These are phyloP conservation scores for Aspergillus pseudoterreus DNA, from an alignment of 2,329 filamentous ascomycete species.

Conservation along the genomic window DNA sequence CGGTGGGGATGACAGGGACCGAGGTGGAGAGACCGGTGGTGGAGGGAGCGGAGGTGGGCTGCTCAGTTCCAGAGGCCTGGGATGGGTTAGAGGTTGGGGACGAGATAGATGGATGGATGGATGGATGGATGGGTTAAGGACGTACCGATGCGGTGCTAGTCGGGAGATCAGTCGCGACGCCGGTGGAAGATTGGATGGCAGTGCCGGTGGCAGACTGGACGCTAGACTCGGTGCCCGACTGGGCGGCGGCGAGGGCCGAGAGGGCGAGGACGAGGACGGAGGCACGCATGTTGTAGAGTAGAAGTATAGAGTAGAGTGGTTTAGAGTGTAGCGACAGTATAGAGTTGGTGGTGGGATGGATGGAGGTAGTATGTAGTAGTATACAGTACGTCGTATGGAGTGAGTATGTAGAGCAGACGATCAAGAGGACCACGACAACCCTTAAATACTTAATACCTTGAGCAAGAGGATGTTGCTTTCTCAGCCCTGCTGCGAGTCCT, in stretches of 20 bases:
- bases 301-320: constrained; percentile 5
- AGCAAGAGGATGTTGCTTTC: neutral
- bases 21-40: constrained; percentile 16
- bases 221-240: constrained; percentile 15
- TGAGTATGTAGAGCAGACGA: too few relatives aligned
- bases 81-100: neutral
- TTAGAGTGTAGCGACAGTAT: neutral
- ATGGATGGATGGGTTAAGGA: neutral
- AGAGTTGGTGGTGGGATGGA: neutral
- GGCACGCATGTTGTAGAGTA: constrained; percentile 43
- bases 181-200: too few relatives aligned
- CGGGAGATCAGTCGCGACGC: too few relatives aligned
- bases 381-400: too few relatives aligned
- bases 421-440: too few relatives aligned
- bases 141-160: neutral
- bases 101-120: neutral
- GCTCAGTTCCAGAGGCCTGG: too few relatives aligned
- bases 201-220: neutral
- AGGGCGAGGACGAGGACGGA: constrained; percentile 42
- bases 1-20: constrained; percentile 29
- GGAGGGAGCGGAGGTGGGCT: too few relatives aligned
- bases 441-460: neutral
- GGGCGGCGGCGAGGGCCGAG: constrained; percentile 41
- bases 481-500: too few relatives aligned
- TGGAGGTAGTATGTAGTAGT: too few relatives aligned